These are phyloP conservation scores for Deinandra increscens DNA, from an alignment of 129 eudicot species.

Conservation along the genomic window DNA sequence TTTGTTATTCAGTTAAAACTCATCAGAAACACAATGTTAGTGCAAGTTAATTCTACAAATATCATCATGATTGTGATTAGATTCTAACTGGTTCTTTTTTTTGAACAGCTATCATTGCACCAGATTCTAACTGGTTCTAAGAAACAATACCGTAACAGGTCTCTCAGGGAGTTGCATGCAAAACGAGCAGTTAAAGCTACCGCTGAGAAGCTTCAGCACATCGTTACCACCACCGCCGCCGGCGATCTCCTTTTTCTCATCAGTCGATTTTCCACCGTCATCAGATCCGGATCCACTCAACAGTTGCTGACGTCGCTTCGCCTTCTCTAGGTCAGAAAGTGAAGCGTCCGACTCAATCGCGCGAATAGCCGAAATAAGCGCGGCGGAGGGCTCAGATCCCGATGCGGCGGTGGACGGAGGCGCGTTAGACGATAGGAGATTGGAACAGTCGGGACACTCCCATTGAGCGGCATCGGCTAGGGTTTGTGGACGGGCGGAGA, in stretches of 20 bases:
- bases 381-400: constrained; percentile 28
- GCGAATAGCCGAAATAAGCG: constrained; percentile 52
- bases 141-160: constrained; percentile 68
- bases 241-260: constrained; percentile 14
- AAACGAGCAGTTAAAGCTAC: constrained; percentile 63
- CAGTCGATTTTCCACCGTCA: constrained; percentile 9
- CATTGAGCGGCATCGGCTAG: constrained; percentile 44
- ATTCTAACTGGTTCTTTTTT: too few relatives aligned
- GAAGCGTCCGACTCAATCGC: constrained; percentile 64
- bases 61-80: too few relatives aligned
- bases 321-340: constrained; percentile 68
- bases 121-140: neutral
- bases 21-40: too few relatives aligned
- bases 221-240: constrained; percentile 29
- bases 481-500: constrained; percentile 47
- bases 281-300: constrained; percentile 41
- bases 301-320: constrained; percentile 56
- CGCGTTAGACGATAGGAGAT: constrained; percentile 28
- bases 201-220: constrained; percentile 53
- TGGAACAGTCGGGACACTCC: constrained; percentile 85
- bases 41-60: too few relatives aligned
- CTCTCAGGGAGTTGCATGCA: constrained; percentile 87
- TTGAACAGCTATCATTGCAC: too few relatives aligned
- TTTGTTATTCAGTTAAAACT: too few relatives aligned
- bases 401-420: constrained; percentile 19